Evolutionary conservation across 1,139 yeast genomes (phyloP), one percentile per base, ranked within the genome.

Genomic region (Candida sp.): DNA sequence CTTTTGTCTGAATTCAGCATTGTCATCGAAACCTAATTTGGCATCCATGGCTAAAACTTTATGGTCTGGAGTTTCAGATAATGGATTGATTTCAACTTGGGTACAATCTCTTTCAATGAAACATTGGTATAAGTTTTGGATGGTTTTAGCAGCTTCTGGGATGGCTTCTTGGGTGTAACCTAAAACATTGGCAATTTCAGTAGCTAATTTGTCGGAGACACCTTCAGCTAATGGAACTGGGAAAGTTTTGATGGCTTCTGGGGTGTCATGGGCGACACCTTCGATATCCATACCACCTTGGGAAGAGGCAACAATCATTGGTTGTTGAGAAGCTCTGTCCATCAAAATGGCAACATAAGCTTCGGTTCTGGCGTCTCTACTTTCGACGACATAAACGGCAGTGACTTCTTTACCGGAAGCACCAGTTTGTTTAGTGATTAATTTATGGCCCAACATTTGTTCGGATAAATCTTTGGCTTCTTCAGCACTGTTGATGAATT

Each of bases 281-380:
- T 93, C 99, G 63, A 93, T 95, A 73, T 93, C 97, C 96, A 95
- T 91, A 77, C 99, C 99, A 76, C 99, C 99, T 75, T 93, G 95
- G 54, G 96, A 77, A 33, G 97, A 89, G 40, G 97, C 97, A 54
- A 93, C 97, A 64, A 93, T 88, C 73, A 93, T 78, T 50, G 98
- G 97, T 56, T 82, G 77, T 73, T 91, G 96, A 53, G 85, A 78
- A 55, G 83, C 80, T 75, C 99, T 87, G 79, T 93, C 99, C 87
- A 91, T 81, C 57, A 95, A 79, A 57, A 95, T 89, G 52, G 98
- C 96, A 55, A 95, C 72, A 73, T 93, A 93, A 49, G 97, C 96
- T 75, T 93, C 99, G 56, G 95, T 88, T 59, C 84, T 77, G 48
- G 95, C 96, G 61, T 87, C 87, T 66, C 90, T 91, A 69, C 97